phyloP scores from a whole-genome alignment of 768 basidiomycete species.

The Rubroboletus pulcherrimus region DNA sequence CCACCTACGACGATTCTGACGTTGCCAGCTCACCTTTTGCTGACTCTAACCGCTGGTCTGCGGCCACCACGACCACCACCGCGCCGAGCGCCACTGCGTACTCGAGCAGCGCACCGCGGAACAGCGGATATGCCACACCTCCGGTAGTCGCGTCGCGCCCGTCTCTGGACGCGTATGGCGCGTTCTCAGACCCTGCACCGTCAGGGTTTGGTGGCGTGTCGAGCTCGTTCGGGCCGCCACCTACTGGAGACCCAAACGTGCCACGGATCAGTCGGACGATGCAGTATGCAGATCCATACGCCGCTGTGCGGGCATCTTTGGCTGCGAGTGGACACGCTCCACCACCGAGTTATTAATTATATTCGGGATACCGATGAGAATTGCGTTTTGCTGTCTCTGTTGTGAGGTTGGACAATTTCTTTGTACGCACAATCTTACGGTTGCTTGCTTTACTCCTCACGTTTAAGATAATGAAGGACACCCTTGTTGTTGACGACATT shows the following conservation, averaged over 20 bases:
- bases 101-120: conserved; percentile 20
- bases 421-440: conserved; percentile 13
- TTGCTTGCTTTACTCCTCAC: conserved; percentile 3
- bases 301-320: conserved; percentile 68
- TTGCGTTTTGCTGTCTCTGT: neutral
- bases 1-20: conserved; percentile 25
- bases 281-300: conserved; percentile 91
- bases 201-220: conserved; percentile 57
- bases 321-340: conserved; percentile 27
- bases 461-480: conserved; percentile 14
- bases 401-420: conserved; percentile 1
- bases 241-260: conserved; percentile 30
- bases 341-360: conserved; percentile 54
- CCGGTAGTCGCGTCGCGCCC: conserved; percentile 45
- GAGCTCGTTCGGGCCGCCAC: conserved; percentile 32
- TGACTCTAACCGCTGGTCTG: conserved; percentile 50
- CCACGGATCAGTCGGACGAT: conserved; percentile 80
- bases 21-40: conserved; percentile 41
- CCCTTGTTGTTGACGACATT: conserved; percentile 3
- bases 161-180: conserved; percentile 86
- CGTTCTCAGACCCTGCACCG: conserved; percentile 85
- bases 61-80: conserved; percentile 26
- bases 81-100: conserved; percentile 25
- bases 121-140: conserved; percentile 28
- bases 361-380: conserved; percentile 46